Evolutionary conservation across 208 protist genomes (phyloP), one percentile per base, ranked within the genome.

Genomic region (Trypanosoma vivax): DNA sequence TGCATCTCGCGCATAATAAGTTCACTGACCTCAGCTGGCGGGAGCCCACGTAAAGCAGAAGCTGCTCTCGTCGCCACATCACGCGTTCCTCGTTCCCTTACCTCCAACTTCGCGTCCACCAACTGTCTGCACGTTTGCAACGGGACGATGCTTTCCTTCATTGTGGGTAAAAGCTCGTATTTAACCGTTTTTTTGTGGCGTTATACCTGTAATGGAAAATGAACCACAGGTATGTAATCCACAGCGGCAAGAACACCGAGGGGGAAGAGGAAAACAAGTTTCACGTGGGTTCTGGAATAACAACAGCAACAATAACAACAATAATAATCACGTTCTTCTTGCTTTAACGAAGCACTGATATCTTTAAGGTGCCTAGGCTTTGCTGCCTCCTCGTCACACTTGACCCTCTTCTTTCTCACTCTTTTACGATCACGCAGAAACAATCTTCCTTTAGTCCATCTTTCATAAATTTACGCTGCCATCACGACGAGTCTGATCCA

Each of bases 61-160:
- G 56, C 68, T 5, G 62, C 69, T 37, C 63, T 65, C 25, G 43
- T 40, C 16, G 65, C 64, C n/a, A 90, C 63, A 21, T 58, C 35
- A 31, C 65, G 46, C 13, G 65, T 62, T 4, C 66, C 73, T 30
- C 65, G 63, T 10, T 66, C 53, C 14, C 76, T 65, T 30, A 60
- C 64, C 13, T 89, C 81, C 0, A 68, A 40, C 47, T 82, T 83
- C 6, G 73, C 64, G 48, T 89, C 81, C 14, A 89, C 48, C 14
- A 89, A 53, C 18, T 61, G 30, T 23, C 73, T 76, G 7, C 72
- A 59, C 16, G 71, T 65, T 25, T 62, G 62, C 38, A 58, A 42
- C 0, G 78, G 52, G 24, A 72, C 68, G 11, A 87, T 60, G 4
- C 51, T 28, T 27, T 82, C 74, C 14, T 51, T 38, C 76, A 83